Evolutionary conservation across 495 filamentous ascomycete genomes (phyloP).

Genomic region (Hyaloscypha bicolor): DNA sequence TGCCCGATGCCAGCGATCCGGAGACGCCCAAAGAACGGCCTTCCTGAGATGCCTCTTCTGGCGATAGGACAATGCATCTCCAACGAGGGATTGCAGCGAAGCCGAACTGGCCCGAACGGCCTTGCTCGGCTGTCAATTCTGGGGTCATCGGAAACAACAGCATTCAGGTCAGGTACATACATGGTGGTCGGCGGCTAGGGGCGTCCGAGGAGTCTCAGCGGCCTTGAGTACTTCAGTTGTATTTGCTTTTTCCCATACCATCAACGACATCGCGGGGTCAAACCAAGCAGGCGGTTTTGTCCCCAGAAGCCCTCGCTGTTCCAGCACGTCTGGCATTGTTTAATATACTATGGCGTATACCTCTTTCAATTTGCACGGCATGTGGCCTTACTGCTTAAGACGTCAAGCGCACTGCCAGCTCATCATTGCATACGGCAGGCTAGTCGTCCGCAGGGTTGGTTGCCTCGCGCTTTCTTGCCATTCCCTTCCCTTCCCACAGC

Average conservation of each 20-base stretch:
- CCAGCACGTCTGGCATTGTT: conserved; percentile 28
- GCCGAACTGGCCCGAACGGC: conserved; percentile 12
- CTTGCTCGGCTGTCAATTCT: conserved; percentile 10
- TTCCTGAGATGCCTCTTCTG: conserved; percentile 5
- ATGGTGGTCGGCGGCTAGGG: not conserved
- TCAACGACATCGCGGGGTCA: conserved; percentile 18
- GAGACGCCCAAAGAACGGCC: conserved; percentile 6
- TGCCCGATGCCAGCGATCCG: conserved; percentile 9
- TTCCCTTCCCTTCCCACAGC: conserved; percentile 5
- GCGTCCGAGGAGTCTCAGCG: not conserved
- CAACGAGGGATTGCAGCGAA: not conserved
- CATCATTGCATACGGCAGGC: conserved; percentile 78
- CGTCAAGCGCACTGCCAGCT: conserved; percentile 82
- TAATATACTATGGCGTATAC: conserved; percentile 37
- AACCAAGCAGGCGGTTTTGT: not conserved
- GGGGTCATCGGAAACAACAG: conserved; percentile 3
- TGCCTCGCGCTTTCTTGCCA: conserved; percentile 35
- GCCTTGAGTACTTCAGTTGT: not conserved
- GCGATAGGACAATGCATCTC: conserved; percentile 20
- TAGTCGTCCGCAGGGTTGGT: conserved; percentile 51
- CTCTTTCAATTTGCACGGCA: conserved; percentile 52
- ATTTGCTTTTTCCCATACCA: conserved; percentile 10
- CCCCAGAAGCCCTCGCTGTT: conserved; percentile 6
- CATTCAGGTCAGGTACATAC: conserved; percentile 15
- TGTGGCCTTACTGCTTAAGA: conserved; percentile 59